phyloP scores from a whole-genome alignment of 106 monocot genomes.

The Dendrobium huoshanense region DNA sequence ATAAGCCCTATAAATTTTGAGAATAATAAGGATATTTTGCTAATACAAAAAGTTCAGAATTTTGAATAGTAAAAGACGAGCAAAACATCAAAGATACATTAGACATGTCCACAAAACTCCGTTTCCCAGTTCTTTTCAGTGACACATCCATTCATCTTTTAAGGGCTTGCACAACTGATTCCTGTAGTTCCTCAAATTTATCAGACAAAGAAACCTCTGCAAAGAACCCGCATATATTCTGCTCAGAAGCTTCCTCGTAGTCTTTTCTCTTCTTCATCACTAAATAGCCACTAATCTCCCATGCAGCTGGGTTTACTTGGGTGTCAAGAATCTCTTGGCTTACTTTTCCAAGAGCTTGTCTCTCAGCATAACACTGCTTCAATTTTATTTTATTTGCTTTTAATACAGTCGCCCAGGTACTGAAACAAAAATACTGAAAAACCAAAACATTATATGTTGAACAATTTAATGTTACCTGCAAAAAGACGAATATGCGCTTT shows the following conservation, averaged over 20 bases:
- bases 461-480: constrained; percentile 24
- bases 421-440: too few species aligned
- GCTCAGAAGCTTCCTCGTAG: constrained; percentile 54
- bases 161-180: constrained; percentile 30
- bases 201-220: constrained; percentile 54
- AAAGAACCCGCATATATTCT: constrained; percentile 48
- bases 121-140: too few species aligned
- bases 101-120: too few species aligned
- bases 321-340: constrained; percentile 53
- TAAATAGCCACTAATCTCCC: constrained; percentile 78
- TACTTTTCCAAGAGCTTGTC: constrained; percentile 55
- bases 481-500: constrained; percentile 36
- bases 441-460: neutral
- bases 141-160: neutral
- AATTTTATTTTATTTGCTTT: neutral
- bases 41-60: too few species aligned
- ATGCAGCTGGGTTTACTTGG: constrained; percentile 67
- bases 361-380: constrained; percentile 64
- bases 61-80: too few species aligned
- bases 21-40: too few species aligned
- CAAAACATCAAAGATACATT: too few species aligned
- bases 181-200: constrained; percentile 51
- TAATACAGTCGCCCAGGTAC: neutral
- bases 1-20: too few species aligned
- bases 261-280: constrained; percentile 58